These are phyloP conservation scores for Suillus subaureus DNA, from an alignment of 768 basidiomycete species.

Conservation along the genomic window DNA sequence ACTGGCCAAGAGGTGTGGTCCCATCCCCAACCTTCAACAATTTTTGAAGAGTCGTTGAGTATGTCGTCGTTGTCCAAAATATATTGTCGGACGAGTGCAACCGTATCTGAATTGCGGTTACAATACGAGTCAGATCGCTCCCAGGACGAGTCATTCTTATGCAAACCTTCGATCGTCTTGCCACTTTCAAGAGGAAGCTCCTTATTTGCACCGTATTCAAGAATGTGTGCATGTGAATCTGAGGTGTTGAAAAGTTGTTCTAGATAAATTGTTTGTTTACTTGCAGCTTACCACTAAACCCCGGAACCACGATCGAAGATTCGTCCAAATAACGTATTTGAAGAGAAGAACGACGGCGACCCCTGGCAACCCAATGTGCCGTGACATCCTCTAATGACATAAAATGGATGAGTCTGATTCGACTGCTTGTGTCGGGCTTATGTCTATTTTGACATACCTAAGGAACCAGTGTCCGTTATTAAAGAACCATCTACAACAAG, in stretches of 20 bases:
- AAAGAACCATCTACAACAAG: slow-evolving; percentile 54
- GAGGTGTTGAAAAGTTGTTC: slow-evolving; percentile 6
- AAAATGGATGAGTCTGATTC: slow-evolving; percentile 8
- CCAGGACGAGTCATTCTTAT: too few relatives aligned
- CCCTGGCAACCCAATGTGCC: slow-evolving; percentile 38
- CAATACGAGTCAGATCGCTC: neutral
- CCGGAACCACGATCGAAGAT: slow-evolving; percentile 69
- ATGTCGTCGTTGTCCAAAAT: slow-evolving; percentile 61
- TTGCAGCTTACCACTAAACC: slow-evolving; percentile 60
- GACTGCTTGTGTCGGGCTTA: slow-evolving; percentile 2
- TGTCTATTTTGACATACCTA: slow-evolving; percentile 43
- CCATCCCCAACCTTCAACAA: slow-evolving; percentile 87
- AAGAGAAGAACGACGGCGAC: slow-evolving; percentile 29
- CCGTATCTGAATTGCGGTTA: slow-evolving; percentile 49
- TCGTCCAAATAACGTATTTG: slow-evolving; percentile 51
- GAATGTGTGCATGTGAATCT: slow-evolving; percentile 81
- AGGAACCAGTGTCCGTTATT: slow-evolving; percentile 57
- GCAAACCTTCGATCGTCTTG: slow-evolving; percentile 55
- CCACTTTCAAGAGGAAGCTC: slow-evolving; percentile 68
- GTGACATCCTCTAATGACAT: slow-evolving; percentile 42
- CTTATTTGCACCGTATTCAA: slow-evolving; percentile 74
- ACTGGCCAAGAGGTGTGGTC: slow-evolving; percentile 80
- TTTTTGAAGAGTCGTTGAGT: slow-evolving; percentile 54
- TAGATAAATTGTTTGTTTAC: slow-evolving; percentile 3
- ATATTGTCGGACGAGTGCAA: slow-evolving; percentile 60